Conservation (phyloP, 2,329 filamentous ascomycete species). For the Pseudocercospora ulei region DNA sequence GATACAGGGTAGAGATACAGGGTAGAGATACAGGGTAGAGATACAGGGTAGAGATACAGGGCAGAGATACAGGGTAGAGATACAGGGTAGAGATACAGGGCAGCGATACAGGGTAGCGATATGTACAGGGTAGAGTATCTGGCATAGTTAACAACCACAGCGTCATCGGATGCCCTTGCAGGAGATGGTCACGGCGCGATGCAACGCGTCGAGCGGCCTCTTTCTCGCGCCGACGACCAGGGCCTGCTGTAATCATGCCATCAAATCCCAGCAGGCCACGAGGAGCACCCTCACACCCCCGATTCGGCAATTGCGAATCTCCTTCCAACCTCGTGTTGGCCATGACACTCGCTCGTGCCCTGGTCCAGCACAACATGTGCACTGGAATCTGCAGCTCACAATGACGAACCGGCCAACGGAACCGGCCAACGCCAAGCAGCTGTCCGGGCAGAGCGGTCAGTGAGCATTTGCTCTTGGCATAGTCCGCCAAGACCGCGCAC, state of each 20-base stretch:
- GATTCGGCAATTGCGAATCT: conserved; percentile 13
- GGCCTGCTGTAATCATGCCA: conserved; percentile 5
- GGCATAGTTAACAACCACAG: conserved; percentile 3
- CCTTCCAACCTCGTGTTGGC: conserved; percentile 2
- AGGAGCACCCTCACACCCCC: conserved; percentile 8
- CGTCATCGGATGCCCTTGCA: conserved; percentile 4
- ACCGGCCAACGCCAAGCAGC: conserved; percentile 7
- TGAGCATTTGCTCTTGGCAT: conserved; percentile 1
- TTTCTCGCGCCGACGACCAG: background rate
- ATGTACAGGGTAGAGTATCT: too few species aligned
- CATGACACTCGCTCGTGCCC: background rate
- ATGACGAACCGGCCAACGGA: conserved; percentile 1
- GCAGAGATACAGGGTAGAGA: too few species aligned
- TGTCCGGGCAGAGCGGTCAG: background rate
- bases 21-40: too few species aligned
- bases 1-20: too few species aligned
- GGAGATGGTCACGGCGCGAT: conserved; percentile 2
- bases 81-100: too few species aligned
- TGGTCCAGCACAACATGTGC: conserved; percentile 2
- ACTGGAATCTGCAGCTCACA: background rate
- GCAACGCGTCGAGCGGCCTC: conserved; percentile 6
- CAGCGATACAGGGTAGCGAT: too few species aligned
- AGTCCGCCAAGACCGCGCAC: conserved; percentile 1
- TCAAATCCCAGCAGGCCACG: conserved; percentile 12
- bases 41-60: too few species aligned